Evolutionary conservation across 106 monocot species (phyloP).

Genomic region (Dendrobium chrysotoxum): DNA sequence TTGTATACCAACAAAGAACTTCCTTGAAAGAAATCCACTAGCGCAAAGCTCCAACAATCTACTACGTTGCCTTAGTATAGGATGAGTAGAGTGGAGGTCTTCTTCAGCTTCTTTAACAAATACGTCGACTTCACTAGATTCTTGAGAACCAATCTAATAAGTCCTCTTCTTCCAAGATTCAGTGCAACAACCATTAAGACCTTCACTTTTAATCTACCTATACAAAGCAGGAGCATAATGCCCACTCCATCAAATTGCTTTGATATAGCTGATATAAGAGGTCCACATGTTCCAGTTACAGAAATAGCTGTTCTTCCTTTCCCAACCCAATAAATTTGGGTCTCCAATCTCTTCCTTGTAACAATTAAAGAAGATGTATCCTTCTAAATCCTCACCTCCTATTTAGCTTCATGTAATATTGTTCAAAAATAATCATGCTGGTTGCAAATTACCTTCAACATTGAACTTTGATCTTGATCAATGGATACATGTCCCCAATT

Average conservation of each 20-base stretch:
- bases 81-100: conserved; percentile 62
- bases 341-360: too few relatives aligned
- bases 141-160: conserved; percentile 79
- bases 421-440: conserved; percentile 86
- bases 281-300: too few relatives aligned
- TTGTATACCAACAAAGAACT: conserved; percentile 33
- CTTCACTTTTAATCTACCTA: conserved; percentile 76
- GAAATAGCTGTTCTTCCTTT: too few relatives aligned
- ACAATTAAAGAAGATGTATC: too few relatives aligned
- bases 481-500: conserved; percentile 50
- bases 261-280: too few relatives aligned
- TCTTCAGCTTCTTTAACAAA: conserved; percentile 69
- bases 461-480: conserved; percentile 97
- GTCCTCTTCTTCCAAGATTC: conserved; percentile 88
- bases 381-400: too few relatives aligned
- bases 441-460: conserved; percentile 97
- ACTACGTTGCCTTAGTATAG: conserved; percentile 83
- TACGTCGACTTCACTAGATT: conserved; percentile 44
- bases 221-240: conserved; percentile 77
- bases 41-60: conserved; percentile 87
- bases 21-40: conserved; percentile 82
- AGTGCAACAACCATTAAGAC: conserved; percentile 64
- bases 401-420: conserved; percentile 86
- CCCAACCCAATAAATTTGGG: too few relatives aligned
- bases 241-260: conserved; percentile 98